Percentiles rank a stretch among this genome's conserved stretches.
These are phyloP conservation scores for Pseudogymnoascus sp. DNA, from an alignment of 2,329 filamentous ascomycete species.

Conservation along the genomic window DNA sequence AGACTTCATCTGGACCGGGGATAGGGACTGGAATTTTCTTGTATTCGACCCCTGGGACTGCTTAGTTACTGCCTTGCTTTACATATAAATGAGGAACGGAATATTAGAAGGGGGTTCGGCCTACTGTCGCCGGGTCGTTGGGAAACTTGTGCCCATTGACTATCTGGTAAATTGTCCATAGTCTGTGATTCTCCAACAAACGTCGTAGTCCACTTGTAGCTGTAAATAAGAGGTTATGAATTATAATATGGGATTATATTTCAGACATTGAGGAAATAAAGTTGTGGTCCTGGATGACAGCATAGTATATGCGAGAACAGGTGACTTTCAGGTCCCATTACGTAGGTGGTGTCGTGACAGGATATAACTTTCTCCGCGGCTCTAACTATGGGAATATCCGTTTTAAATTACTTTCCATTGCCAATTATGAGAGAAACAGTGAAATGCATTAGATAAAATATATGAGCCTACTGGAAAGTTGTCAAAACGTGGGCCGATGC, in stretches of 20 bases:
- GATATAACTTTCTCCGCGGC: background rate
- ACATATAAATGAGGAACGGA: no score
- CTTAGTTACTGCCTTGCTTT: conserved; percentile 5
- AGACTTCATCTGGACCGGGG: conserved; percentile 78
- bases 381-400: background rate
- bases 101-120: background rate
- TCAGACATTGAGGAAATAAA: background rate
- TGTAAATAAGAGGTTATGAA: background rate
- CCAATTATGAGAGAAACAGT: background rate
- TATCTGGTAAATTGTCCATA: conserved; percentile 5
- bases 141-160: background rate
- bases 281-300: background rate
- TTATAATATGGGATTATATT: background rate
- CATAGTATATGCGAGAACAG: background rate
- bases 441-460: background rate
- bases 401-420: background rate
- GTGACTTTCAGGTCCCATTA: background rate
- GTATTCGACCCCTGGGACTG: conserved; percentile 49
- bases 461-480: background rate
- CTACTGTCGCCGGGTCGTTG: background rate
- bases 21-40: conserved; percentile 72
- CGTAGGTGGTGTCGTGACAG: background rate
- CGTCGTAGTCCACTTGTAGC: background rate
- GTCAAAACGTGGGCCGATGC: background rate
- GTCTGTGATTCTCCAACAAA: background rate